phyloP scores from a whole-genome alignment of 1,284 basidiomycete genomes.

The Vanrija humicola region DNA sequence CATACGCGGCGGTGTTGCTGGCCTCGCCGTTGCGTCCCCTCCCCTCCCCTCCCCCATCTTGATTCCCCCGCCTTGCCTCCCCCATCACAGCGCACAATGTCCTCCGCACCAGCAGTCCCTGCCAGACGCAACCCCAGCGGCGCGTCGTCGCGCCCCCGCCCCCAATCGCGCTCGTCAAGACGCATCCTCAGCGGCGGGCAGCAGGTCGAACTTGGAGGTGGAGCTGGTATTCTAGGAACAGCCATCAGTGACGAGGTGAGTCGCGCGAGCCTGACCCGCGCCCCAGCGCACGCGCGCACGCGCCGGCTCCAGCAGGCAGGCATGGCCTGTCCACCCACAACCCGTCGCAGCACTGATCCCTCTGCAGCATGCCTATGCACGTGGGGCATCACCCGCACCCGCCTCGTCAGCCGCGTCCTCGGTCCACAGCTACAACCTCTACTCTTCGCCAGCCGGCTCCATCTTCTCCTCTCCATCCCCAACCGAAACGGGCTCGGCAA shows the following conservation, averaged over 20 bases:
- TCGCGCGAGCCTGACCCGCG: background rate
- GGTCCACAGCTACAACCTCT: conserved; percentile 6
- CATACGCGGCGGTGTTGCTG: too few relatives aligned
- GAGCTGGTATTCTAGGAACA: conserved; percentile 30
- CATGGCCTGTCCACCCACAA: background rate
- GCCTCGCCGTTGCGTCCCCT: background rate
- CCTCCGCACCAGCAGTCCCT: background rate
- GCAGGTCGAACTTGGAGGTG: conserved; percentile 35
- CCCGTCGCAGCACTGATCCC: background rate
- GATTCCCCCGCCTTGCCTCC: background rate
- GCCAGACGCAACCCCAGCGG: conserved; percentile 5
- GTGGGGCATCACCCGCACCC: background rate
- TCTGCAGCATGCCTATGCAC: too few relatives aligned
- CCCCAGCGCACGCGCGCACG: too few relatives aligned
- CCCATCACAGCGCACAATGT: background rate
- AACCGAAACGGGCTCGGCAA: background rate
- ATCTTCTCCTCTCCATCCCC: background rate
- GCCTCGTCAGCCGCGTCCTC: background rate
- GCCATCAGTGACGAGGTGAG: conserved; percentile 12
- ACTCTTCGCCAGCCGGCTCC: conserved; percentile 2
- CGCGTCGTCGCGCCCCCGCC: conserved; percentile 7
- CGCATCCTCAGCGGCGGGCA: conserved; percentile 18
- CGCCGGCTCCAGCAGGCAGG: background rate
- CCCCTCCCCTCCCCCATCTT: background rate
- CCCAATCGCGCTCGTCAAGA: conserved; percentile 13